These are phyloP conservation scores for Physcomitrium patens DNA, from an alignment of 225 moss, liverwort and hornwort species.

Conservation along the genomic window DNA sequence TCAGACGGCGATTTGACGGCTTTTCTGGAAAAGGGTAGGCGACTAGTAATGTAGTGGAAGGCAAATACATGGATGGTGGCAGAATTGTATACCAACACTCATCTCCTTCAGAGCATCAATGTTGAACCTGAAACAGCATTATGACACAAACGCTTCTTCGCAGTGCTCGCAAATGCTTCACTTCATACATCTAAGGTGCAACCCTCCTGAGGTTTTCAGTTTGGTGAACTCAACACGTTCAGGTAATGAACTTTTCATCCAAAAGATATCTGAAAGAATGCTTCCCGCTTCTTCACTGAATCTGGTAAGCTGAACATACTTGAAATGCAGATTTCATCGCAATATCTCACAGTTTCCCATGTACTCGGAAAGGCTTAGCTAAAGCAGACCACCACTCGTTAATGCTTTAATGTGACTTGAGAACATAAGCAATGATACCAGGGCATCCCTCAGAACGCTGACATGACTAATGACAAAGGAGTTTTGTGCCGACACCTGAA, in stretches of 20 bases:
- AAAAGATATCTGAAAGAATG: background rate
- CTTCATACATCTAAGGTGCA: background rate
- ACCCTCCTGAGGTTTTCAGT: no score
- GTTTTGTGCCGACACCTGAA: constrained; percentile 5
- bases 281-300: background rate
- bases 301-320: background rate
- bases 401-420: constrained; percentile 12
- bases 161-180: background rate
- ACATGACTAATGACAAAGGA: constrained; percentile 4
- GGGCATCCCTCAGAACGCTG: background rate
- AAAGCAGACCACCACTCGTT: constrained; percentile 9
- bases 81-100: no score
- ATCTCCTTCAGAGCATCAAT: no score
- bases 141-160: background rate
- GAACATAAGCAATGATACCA: constrained; percentile 7
- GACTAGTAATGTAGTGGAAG: background rate
- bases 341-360: background rate
- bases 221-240: background rate
- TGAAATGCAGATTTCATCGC: constrained; percentile 11
- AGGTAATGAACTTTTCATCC: constrained; percentile 2
- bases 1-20: background rate
- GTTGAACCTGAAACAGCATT: no score
- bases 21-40: background rate
- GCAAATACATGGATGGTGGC: no score
- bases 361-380: background rate